A percentile compares a stretch with the other conserved stretches of the same genome.
Conservation (phyloP, 495 filamentous ascomycete genomes). For the Podospora fimiseda region DNA sequence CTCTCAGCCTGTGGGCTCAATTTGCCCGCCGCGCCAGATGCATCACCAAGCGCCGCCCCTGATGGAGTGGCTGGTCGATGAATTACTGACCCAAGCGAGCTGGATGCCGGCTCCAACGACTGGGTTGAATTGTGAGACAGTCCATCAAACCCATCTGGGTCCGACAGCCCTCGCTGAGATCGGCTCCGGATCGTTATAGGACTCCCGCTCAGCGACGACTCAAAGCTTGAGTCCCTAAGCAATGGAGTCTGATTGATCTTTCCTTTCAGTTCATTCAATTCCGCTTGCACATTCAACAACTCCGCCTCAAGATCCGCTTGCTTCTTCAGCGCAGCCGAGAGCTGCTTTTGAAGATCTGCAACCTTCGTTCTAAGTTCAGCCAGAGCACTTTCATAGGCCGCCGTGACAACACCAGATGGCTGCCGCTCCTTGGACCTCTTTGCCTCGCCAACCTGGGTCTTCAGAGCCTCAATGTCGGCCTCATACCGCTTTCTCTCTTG, state of each 20-base stretch:
- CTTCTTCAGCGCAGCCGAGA: slow-evolving; percentile 36
- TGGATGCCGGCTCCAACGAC: slow-evolving; percentile 24
- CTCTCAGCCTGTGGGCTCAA: slow-evolving; percentile 39
- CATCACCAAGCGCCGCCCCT: slow-evolving; percentile 11
- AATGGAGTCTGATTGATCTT: background rate
- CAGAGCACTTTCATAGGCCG: slow-evolving; percentile 31
- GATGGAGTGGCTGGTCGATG: slow-evolving; percentile 27
- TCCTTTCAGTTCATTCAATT: slow-evolving; percentile 7
- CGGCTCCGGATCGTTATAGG: slow-evolving; percentile 18
- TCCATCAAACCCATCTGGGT: slow-evolving; percentile 25
- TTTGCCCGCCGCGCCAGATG: slow-evolving; percentile 13
- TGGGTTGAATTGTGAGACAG: slow-evolving; percentile 31
- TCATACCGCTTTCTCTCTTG: slow-evolving; percentile 39
- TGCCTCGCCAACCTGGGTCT: slow-evolving; percentile 37
- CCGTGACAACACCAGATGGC: slow-evolving; percentile 28
- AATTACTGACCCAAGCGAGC: slow-evolving; percentile 12
- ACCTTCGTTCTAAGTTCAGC: slow-evolving; percentile 36
- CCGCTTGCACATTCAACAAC: slow-evolving; percentile 31
- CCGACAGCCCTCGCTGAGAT: slow-evolving; percentile 27
- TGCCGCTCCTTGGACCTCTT: slow-evolving; percentile 36
- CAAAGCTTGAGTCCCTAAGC: slow-evolving; percentile 6
- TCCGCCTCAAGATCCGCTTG: slow-evolving; percentile 32
- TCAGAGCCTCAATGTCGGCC: slow-evolving; percentile 36
- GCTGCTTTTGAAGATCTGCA: slow-evolving; percentile 37
- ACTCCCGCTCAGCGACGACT: slow-evolving; percentile 5